Percentiles rank a stretch among this genome's conserved stretches.
Conservation (phyloP, 2,329 filamentous ascomycete species). For the Ophiostoma sp. region DNA sequence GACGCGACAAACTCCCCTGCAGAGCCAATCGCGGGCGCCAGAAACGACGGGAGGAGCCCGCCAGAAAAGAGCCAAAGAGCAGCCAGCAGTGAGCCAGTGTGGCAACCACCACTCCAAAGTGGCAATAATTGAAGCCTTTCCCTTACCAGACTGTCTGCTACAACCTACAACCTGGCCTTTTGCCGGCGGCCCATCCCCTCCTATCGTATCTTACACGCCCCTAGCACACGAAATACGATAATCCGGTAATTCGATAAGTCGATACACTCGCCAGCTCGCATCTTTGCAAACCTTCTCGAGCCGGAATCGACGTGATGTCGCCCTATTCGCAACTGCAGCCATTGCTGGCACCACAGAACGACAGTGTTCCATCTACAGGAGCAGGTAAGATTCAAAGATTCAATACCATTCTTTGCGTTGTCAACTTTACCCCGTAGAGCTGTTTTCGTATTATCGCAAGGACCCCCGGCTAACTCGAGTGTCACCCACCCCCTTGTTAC, state of each 20-base stretch:
- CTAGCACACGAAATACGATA: not conserved
- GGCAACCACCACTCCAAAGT: not conserved
- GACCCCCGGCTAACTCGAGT: conserved; percentile 26
- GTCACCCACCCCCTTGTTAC: conserved; percentile 18
- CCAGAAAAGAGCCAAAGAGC: not conserved
- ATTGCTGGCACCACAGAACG: conserved; percentile 22
- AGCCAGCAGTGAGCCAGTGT: conserved; percentile 14
- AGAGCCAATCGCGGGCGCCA: conserved; percentile 21
- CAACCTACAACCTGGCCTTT: conserved; percentile 21
- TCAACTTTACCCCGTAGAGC: not conserved
- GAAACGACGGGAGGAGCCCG: conserved; percentile 13
- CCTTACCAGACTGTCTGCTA: not conserved
- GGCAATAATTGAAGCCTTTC: not conserved
- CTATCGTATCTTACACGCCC: conserved; percentile 8
- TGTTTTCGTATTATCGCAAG: conserved; percentile 4
- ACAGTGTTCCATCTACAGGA: conserved; percentile 16
- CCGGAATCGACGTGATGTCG: conserved; percentile 23
- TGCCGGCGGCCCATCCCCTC: not conserved
- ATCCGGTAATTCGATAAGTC: not conserved
- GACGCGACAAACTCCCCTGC: conserved; percentile 26
- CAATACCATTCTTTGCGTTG: not conserved
- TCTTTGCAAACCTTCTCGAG: not conserved
- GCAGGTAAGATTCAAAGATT: conserved; percentile 25
- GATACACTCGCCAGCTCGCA: not conserved
- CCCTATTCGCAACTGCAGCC: conserved; percentile 20